Base-by-base conservation (phyloP, 2,329 filamentous ascomycete species). In the Aspergillus sp. region DNA sequence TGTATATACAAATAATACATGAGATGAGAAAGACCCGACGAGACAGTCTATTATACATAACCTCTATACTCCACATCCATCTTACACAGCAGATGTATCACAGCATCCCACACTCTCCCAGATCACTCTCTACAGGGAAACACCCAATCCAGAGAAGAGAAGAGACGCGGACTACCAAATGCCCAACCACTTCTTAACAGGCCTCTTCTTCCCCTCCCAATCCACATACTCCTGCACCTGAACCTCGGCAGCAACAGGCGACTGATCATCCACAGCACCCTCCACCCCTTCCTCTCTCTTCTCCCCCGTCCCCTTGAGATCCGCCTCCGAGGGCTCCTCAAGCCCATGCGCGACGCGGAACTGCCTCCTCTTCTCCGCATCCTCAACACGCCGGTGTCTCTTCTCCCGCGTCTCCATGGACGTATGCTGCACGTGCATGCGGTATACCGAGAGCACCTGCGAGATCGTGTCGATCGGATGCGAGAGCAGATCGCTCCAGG, bases 291-390 rank as follows among this genome's bases (percentile, higher is more conserved):
- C 70, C 59, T 77, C 72, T 54, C 74, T 72, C 31, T 75, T 76
- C 62, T 57, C 54, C 41, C 72, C 19, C 19, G 19, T 72, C 55
- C 71, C 74, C 63, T 41, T 15, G 15, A 41, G 8, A 15, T 41
- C 34, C 11, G 34, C 34, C 15, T 41, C 34, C 34, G 34, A 41
- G 11, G 70, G 73, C 68, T 80, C 81, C 75, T 93, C 89, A 72
- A 96, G 77, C 9, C 92, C 93, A 81, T 97, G 92, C 63, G 90
- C 92, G 78, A 92, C 89, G 71, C 93, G 88, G 79, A 92, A 99
- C 77, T 91, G 88, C 64, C 86, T 86, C 71, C 94, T 85, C 86
- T 97, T 97, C 76, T 89, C 86, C 30, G 95, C 89, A 79, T 99
- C 95, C 68, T 97, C 92, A 59, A 92, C 84, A 68, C 88, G 88